Base-by-base conservation (phyloP, 164 flowering plant species). In the Platanus orientalis region DNA sequence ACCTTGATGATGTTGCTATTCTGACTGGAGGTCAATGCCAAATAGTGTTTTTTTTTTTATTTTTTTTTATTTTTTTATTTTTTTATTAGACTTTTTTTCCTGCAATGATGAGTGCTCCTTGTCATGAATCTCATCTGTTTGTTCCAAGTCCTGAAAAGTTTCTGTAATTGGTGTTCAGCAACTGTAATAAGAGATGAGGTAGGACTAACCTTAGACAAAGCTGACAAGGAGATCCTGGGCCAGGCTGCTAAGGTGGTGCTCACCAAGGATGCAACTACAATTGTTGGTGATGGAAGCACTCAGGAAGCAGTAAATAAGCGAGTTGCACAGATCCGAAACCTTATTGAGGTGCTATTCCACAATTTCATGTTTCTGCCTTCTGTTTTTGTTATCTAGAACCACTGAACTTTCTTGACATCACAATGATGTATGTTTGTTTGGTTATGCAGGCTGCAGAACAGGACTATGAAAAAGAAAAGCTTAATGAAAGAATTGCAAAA, bases 251-350 rank as follows among this genome's bases (percentile, higher is more conserved):
- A 89, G 79, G 92, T 94, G 19, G 99, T 91, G 34, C 90, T 91
- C 55, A 86, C 96, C 25, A 94, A 94, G 76, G 99, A 94, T 56
- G 24, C 81, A 0, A 89, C 96, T 7, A 91, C 96, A 39, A 86
- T 94, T 66, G 92, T 94, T 57, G 97, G 97, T 67, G 97, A 91
- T 81, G 99, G 98, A 25, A 91, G 93, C 81, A 87, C 97, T 20
- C 93, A 94, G 63, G 96, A 89, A 30, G 97, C 83, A 21, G 97
- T 94, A 3, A 72, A 68, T 58, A 89, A 89, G 71, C 74, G 98
- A 51, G 98, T 94, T 68, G 76, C 84, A 0, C 98, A 94, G 71
- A 94, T 94, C 55, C 80, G 68, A 65, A 94, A 87, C 67, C 91
- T 86, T 12, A 82, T 94, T 49, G 97, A 91, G 86, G 97, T 85